Conservation (phyloP, 2,329 filamentous ascomycete species). For the Sporothrix euskadiensis region DNA sequence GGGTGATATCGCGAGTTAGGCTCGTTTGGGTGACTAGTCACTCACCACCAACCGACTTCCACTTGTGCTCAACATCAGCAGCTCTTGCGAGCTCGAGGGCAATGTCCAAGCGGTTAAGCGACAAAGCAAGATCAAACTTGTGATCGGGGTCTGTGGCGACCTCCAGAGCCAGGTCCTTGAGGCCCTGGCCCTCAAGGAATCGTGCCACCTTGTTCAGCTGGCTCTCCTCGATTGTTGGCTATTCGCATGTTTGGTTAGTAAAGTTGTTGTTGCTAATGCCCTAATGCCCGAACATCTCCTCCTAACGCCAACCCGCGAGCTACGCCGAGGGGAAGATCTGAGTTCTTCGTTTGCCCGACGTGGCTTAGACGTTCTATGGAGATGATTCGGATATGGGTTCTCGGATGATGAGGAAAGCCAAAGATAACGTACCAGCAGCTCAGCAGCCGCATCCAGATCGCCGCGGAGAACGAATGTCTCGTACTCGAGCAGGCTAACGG, state of each 20-base stretch:
- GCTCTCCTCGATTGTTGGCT: slow-evolving; percentile 75
- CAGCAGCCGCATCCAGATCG: slow-evolving; percentile 87
- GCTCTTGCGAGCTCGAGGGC: slow-evolving; percentile 80
- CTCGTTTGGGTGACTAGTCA: not conserved
- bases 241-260: not conserved
- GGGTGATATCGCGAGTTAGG: not conserved
- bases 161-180: slow-evolving; percentile 88
- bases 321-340: not conserved
- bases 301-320: not conserved
- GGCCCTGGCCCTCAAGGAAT: slow-evolving; percentile 85
- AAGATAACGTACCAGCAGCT: slow-evolving; percentile 60
- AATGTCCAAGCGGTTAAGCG: slow-evolving; percentile 78
- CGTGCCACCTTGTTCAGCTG: slow-evolving; percentile 98
- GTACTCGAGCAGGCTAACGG: slow-evolving; percentile 91
- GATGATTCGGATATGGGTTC: not conserved
- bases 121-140: slow-evolving; percentile 88
- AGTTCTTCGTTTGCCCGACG: not conserved
- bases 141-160: slow-evolving; percentile 94
- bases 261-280: not conserved
- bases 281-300: not conserved
- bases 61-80: slow-evolving; percentile 91
- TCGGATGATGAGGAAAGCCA: not conserved
- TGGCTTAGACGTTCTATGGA: too few relatives aligned
- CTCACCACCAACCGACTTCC: slow-evolving; percentile 79
- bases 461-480: slow-evolving; percentile 92